Base-by-base conservation (phyloP, 2,329 filamentous ascomycete species). In the Anthostomella pinea region DNA sequence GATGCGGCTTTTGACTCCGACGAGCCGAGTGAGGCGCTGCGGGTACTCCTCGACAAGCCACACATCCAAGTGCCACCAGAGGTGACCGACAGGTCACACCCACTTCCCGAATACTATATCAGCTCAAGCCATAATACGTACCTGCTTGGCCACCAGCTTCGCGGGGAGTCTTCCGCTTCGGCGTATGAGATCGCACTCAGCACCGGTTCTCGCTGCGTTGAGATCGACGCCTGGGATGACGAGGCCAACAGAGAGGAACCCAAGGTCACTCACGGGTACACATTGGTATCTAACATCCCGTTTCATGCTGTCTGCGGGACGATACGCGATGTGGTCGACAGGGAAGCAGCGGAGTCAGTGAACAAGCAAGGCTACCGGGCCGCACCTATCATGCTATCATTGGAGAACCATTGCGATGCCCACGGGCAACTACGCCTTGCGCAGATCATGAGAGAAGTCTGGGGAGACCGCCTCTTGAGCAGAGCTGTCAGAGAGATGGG, bases 101-200 rank as follows among this genome's bases (percentile, higher is more conserved):
- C 81, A 1, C 62, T 87, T 15, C 75, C 81, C 2, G 79, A 85
- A 46, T 87, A 87, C 60, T 86, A 80, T 53, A 77, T 87, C 62
- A 83, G 78, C 59, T 84, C 80, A 4, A 83, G 78, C 46, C 83
- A 87, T 64, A 87, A 87, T 59, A 87, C 83, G 0, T 87, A 87
- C 51, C 66, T 87, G 17, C 67, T 81, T 51, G 82, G 81, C 0
- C 79, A 86, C 56, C 83, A 87, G 61, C 73, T 87, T 2, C 82
- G 71, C 49, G 83, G 83, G 4, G 66, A 66, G 15, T 83, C 79
- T 2, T 77, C 74, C 3, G 78, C 79, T 6, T 64, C 69, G 4
- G 81, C 79, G 0, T 87, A 87, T 53, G 71, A 80, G 50, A 77
- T 69, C 5, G 78, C 79, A 0, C 64, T 87, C 11, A 65, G 62